Base-by-base conservation (phyloP, 75 land plant genomes). In the Ceratopteris richardii region DNA sequence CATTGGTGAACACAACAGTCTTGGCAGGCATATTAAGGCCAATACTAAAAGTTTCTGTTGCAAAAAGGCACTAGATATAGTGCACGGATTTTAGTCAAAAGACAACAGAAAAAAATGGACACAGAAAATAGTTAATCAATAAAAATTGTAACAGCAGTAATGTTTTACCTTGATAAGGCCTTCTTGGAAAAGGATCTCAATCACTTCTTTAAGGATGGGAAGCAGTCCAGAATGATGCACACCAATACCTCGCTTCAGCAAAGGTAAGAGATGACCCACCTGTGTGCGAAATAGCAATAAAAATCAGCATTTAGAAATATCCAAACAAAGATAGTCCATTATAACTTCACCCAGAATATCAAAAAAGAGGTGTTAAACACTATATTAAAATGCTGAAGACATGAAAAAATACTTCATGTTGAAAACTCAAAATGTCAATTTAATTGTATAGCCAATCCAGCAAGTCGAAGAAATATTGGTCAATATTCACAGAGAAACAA, bases 21-120 rank as follows among this genome's bases (percentile, higher is more conserved):
- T 90, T 95, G 54, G 99, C 99, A 72, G 99, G 99, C 99, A 95
- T 95, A 66, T 95, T 95, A 64, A 95, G 61, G 13, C 99, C 99
- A 28, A 95, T 95, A 73, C 99, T 95, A 77, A 95, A 95, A 23
- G 99, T 95, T 63, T 95, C 99, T 80, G 99, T 95, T 18, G 99
- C 99, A 83, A 95, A 95, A 66, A 95, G 72, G 72, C 97, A 90
- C 99, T 95, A 54, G 60, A 69, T 54, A 16, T n/a, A n/a, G n/a
- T n/a, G n/a, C n/a, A n/a, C n/a, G n/a, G n/a, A n/a, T n/a, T n/a
- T n/a, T n/a, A n/a, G n/a, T n/a, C n/a, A n/a, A n/a, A n/a, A n/a
- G n/a, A n/a, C n/a, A n/a, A n/a, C n/a, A n/a, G n/a, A n/a, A n/a
- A n/a, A n/a, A n/a, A n/a, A n/a, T n/a, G 60, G 21, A 64, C 54